Conservation (phyloP, 768 basidiomycete genomes). For the Auriscalpium orientale region DNA sequence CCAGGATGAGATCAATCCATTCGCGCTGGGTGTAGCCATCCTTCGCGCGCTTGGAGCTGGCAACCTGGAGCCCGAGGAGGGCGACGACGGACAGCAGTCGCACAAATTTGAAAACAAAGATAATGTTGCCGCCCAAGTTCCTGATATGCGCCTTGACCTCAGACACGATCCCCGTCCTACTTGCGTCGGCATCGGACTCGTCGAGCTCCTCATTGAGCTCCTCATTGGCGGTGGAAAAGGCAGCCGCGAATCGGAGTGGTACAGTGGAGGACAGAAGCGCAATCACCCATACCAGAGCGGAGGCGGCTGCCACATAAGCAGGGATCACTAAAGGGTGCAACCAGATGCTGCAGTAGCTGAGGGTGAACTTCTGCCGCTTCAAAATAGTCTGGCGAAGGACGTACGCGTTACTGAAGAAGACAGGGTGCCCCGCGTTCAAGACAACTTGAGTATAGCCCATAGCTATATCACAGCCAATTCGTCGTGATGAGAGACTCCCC, state of each 20-base stretch:
- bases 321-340: neutral
- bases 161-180: slow-evolving; percentile 5
- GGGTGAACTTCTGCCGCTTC: neutral
- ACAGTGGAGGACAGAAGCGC: neutral
- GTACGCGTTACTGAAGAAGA: neutral
- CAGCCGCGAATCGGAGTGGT: neutral
- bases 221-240: neutral
- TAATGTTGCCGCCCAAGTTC: slow-evolving; percentile 36
- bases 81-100: slow-evolving; percentile 38
- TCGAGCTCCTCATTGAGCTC: neutral
- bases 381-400: neutral
- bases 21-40: slow-evolving; percentile 11
- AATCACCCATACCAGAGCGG: neutral
- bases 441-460: neutral
- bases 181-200: neutral
- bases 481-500: too few species aligned
- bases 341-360: neutral
- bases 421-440: neutral
- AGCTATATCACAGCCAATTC: neutral
- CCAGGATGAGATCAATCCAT: slow-evolving; percentile 9
- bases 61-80: slow-evolving; percentile 44
- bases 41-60: slow-evolving; percentile 31
- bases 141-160: slow-evolving; percentile 26
- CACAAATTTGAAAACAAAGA: slow-evolving; percentile 40
- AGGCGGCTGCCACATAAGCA: neutral